Conservation (phyloP, 805 yeast species). For the Candida caryicola region DNA sequence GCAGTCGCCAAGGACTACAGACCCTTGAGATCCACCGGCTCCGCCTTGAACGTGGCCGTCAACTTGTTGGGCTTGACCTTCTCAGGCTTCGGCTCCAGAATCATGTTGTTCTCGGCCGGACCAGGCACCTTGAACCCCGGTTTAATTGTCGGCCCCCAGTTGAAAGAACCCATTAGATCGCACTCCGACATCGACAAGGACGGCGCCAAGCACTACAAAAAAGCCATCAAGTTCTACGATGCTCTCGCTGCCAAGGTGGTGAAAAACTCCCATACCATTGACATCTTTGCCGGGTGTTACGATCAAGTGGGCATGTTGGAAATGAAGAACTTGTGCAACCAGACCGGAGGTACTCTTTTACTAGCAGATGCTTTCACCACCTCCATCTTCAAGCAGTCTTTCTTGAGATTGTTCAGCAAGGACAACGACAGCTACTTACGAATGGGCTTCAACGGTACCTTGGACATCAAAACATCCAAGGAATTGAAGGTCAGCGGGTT, state of each 20-base stretch:
- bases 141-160: conserved; percentile 82
- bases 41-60: conserved; percentile 84
- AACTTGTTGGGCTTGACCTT: conserved; percentile 77
- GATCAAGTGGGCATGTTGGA: conserved; percentile 95
- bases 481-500: conserved; percentile 89
- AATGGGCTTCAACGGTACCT: conserved; percentile 86
- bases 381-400: conserved; percentile 89
- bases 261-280: conserved; percentile 77
- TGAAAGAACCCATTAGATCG: conserved; percentile 95
- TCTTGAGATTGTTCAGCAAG: conserved; percentile 79
- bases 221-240: conserved; percentile 81
- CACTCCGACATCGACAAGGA: conserved; percentile 96
- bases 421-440: conserved; percentile 84
- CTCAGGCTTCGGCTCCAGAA: conserved; percentile 83
- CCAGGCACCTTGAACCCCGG: conserved; percentile 96
- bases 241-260: conserved; percentile 64
- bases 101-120: conserved; percentile 89
- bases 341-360: conserved; percentile 87
- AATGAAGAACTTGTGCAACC: conserved; percentile 81
- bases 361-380: conserved; percentile 93
- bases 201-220: conserved; percentile 76
- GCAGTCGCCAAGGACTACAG: conserved; percentile 78
- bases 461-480: conserved; percentile 82
- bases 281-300: conserved; percentile 91
- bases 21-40: conserved; percentile 88